Evolutionary conservation across 179 eudicot species (phyloP), one percentile per base, ranked within the genome.

Genomic region (Corrigiola litoralis): DNA sequence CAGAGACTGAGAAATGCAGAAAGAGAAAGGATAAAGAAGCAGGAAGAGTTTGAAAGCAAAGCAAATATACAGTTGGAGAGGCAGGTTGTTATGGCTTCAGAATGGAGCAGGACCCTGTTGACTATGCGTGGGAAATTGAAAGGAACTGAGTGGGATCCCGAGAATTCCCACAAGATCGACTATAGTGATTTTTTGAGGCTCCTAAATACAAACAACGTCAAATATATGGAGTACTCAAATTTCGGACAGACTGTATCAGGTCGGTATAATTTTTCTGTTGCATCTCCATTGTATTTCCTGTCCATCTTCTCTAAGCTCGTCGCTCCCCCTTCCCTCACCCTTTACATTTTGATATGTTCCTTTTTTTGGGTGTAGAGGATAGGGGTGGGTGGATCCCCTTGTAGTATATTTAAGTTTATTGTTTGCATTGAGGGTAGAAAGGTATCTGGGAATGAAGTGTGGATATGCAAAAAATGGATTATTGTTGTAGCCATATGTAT

Each of bases 71-170:
- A 91, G 75, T 64, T 91, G 47, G 97, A 91, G 74, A 88, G 97
- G 83, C 95, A 91, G 73, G 80, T 91, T 38, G 86, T 89, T 11
- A 80, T 91, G 97, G 89, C 96, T 29, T 88, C 97, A 42, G 90
- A 91, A 49, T 91, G 97, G 97, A 91, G 97, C 74, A 79, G 96
- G 70, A 67, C 55, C n/a, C 77, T 91, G 73, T 74, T 88, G 75
- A 82, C 87, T 18, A 40, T 83, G 84, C 88, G 79, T 38, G 94
- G 96, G 58, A 86, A 86, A 69, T 38, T 91, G 74, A 88, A 85
- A 69, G 97, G 97, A 70, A 85, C 97, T 11, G 84, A 91, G 73
- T 88, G 96, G 96, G 94, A 91, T 70, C 97, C 96, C 37, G 86
- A 69, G 65, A 78, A 66, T 70, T 88, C 97, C 17, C 89, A 88